These are phyloP conservation scores for Whalleya microplaca DNA, from an alignment of 2,329 filamentous ascomycete genomes.

Conservation along the genomic window DNA sequence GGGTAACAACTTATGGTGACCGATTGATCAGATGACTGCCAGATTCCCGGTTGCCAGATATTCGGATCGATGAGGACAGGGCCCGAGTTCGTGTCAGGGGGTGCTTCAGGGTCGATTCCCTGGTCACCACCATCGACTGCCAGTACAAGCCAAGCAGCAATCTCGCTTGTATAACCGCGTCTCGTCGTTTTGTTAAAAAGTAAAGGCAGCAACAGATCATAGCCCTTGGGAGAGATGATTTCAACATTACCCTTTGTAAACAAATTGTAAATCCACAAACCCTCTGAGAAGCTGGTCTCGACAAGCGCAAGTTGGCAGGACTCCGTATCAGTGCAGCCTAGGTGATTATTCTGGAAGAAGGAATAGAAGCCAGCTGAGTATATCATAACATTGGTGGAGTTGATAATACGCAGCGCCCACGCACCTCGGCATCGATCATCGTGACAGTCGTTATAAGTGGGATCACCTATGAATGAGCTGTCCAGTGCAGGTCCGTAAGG, in stretches of 20 bases:
- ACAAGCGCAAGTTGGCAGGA: neutral
- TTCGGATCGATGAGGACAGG: neutral
- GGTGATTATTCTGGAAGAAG: constrained; percentile 62
- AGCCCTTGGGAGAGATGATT: constrained; percentile 14
- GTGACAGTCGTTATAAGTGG: constrained; percentile 54
- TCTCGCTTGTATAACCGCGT: constrained; percentile 2
- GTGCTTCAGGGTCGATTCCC: neutral
- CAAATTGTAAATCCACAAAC: neutral
- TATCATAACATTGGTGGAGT: constrained; percentile 53
- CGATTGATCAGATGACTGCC: neutral
- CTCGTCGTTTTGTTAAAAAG: neutral
- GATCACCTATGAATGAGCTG: constrained; percentile 49
- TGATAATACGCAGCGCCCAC: constrained; percentile 60
- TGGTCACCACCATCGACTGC: neutral
- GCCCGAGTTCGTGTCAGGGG: neutral
- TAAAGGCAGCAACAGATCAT: neutral
- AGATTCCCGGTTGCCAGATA: neutral
- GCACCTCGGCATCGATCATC: constrained; percentile 52
- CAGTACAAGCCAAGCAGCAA: neutral
- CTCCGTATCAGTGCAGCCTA: neutral
- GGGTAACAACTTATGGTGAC: neutral
- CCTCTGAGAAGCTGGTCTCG: neutral
- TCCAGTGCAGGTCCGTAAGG: constrained; percentile 46
- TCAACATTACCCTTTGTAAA: constrained; percentile 2
- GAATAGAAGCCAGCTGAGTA: constrained; percentile 62